phyloP scores from a whole-genome alignment of 2,329 filamentous ascomycete genomes.

The Penicillium sclerotigenum region DNA sequence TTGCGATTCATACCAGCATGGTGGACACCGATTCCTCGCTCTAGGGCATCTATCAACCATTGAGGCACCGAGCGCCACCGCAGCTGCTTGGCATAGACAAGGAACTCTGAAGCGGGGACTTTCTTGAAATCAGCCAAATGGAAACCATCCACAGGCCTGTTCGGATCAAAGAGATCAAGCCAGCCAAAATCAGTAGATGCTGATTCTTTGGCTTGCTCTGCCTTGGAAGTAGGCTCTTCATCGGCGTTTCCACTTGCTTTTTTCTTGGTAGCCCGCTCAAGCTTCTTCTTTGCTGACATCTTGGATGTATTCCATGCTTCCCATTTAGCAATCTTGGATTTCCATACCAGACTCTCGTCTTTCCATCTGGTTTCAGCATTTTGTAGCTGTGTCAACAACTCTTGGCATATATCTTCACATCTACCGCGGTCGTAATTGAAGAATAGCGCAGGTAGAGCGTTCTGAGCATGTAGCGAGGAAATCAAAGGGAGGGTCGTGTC shows the following conservation, averaged over 20 bases:
- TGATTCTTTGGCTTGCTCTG: slow-evolving; percentile 54
- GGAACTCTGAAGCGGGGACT: slow-evolving; percentile 57
- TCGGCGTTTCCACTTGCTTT: slow-evolving; percentile 38
- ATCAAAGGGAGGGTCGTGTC: slow-evolving; percentile 51
- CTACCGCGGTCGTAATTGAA: slow-evolving; percentile 70
- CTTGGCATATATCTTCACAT: slow-evolving; percentile 60
- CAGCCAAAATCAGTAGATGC: slow-evolving; percentile 54
- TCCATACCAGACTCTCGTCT: slow-evolving; percentile 54
- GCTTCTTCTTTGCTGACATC: slow-evolving; percentile 45
- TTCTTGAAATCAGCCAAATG: slow-evolving; percentile 62
- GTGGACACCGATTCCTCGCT: slow-evolving; percentile 70
- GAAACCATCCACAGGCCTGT: slow-evolving; percentile 51
- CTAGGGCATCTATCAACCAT: slow-evolving; percentile 57
- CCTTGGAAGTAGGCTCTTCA: slow-evolving; percentile 49
- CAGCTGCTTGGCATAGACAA: slow-evolving; percentile 53
- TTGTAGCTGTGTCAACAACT: slow-evolving; percentile 53
- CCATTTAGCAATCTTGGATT: slow-evolving; percentile 56
- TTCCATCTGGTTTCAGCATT: slow-evolving; percentile 50
- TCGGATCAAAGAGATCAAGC: slow-evolving; percentile 66
- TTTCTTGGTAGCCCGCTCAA: slow-evolving; percentile 39
- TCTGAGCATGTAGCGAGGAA: slow-evolving; percentile 54
- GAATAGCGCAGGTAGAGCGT: slow-evolving; percentile 68
- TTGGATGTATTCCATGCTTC: slow-evolving; percentile 39
- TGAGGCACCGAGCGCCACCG: slow-evolving; percentile 46
- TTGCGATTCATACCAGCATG: slow-evolving; percentile 76